These are phyloP conservation scores for Spergularia bocconei DNA, from an alignment of 148 eudicot species.

Conservation along the genomic window DNA sequence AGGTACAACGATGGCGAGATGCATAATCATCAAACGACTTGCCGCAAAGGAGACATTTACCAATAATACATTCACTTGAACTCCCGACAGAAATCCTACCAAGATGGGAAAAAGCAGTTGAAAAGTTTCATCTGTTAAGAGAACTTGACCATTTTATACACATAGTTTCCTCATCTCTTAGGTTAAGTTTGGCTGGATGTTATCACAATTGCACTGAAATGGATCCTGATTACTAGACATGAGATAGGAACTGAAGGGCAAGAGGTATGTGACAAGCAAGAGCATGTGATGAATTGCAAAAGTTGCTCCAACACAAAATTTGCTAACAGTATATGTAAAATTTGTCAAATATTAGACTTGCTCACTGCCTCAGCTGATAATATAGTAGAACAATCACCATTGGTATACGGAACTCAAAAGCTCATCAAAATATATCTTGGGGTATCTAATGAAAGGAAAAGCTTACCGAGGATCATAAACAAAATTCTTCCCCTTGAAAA, in stretches of 20 bases:
- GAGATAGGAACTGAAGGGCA: background rate
- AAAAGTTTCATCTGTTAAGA: background rate
- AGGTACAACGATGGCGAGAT: conserved; percentile 71
- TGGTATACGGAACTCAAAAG: too few species aligned
- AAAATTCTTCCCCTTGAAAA: conserved; percentile 90
- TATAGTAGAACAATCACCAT: background rate
- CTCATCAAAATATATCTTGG: background rate
- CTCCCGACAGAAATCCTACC: conserved; percentile 89
- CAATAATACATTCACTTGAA: conserved; percentile 47
- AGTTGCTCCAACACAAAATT: background rate
- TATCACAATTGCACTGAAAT: background rate
- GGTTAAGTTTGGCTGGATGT: conserved; percentile 4
- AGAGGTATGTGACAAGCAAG: background rate
- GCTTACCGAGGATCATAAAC: conserved; percentile 92
- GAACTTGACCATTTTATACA: background rate
- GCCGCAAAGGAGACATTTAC: conserved; percentile 73
- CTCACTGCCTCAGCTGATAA: background rate
- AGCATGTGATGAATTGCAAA: background rate
- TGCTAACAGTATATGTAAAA: background rate
- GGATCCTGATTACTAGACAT: background rate
- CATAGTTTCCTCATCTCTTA: background rate
- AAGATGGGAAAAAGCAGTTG: conserved; percentile 19
- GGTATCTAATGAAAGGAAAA: background rate
- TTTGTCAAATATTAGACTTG: background rate
- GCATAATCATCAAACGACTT: conserved; percentile 80